Conservation (phyloP, 2,329 filamentous ascomycete species). For the Paecilomyces niveus region DNA sequence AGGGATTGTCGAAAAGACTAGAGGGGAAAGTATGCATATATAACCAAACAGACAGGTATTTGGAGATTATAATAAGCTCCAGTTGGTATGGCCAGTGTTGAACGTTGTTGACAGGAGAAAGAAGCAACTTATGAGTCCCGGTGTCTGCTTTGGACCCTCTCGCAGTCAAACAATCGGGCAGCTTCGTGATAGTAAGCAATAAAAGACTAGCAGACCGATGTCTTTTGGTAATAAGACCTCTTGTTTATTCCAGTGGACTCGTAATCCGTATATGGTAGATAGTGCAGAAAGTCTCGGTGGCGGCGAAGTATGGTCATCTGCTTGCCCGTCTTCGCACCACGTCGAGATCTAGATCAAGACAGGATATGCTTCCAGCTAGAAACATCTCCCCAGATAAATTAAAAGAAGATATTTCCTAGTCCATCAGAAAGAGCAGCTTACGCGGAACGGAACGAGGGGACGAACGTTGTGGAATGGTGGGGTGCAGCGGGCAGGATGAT, state of each 20-base stretch:
- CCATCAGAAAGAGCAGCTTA: constrained; percentile 31
- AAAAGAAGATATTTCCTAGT: constrained; percentile 7
- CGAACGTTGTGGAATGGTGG: constrained; percentile 42
- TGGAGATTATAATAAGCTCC: neutral
- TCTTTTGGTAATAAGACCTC: neutral
- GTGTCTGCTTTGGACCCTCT: neutral
- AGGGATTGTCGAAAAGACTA: neutral
- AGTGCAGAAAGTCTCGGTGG: neutral
- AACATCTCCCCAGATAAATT: neutral
- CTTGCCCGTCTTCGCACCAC: neutral
- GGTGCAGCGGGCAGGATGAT: constrained; percentile 24
- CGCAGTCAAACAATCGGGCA: neutral
- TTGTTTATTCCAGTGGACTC: neutral
- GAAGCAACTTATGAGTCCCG: neutral
- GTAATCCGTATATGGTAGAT: neutral
- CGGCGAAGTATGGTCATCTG: neutral
- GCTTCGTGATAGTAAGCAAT: neutral
- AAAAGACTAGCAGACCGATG: neutral
- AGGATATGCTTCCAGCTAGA: neutral
- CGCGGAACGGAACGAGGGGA: constrained; percentile 59
- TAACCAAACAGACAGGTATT: neutral
- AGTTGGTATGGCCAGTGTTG: neutral
- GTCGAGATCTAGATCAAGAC: neutral
- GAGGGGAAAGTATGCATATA: neutral
- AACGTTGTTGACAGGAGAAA: neutral